Percentiles rank a stretch among this genome's conserved stretches.
phyloP scores from a whole-genome alignment of 257 asterid genomes.

The Przewalskia tangutica region DNA sequence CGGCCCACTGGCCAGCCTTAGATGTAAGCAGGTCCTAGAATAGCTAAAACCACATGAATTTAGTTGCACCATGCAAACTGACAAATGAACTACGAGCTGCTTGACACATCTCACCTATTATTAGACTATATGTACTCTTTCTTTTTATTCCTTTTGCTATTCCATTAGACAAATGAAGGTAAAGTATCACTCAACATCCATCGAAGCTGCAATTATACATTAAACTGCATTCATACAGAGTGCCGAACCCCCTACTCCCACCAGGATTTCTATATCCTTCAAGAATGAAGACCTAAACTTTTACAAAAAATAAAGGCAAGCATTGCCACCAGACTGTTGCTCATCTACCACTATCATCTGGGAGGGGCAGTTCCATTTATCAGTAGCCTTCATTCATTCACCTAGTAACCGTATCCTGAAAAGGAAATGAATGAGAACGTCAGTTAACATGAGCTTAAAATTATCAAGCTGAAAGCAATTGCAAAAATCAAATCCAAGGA shows the following conservation, averaged over 20 bases:
- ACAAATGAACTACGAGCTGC: no score
- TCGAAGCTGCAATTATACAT: neutral
- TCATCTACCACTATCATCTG: neutral
- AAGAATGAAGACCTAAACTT: slow-evolving; percentile 12
- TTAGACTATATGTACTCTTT: no score
- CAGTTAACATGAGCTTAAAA: no score
- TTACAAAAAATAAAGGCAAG: slow-evolving; percentile 26
- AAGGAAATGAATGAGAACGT: neutral
- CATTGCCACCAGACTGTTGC: neutral
- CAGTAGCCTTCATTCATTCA: slow-evolving; percentile 1
- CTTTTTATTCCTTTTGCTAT: no score
- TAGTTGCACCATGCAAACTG: no score
- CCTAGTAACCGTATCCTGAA: slow-evolving; percentile 73
- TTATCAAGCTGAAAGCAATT: neutral
- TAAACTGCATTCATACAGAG: slow-evolving; percentile 2
- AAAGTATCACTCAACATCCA: neutral
- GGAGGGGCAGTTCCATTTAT: neutral
- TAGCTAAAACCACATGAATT: no score
- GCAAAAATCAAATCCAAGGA: neutral
- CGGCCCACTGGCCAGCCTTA: no score
- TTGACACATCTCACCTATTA: no score
- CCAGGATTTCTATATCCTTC: slow-evolving; percentile 15
- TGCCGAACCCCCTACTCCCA: slow-evolving; percentile 25
- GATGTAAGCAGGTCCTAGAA: no score
- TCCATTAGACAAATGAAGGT: no score